Evolutionary conservation across 495 filamentous ascomycete species (phyloP).

Genomic region (Beverwykella pulmonaria): DNA sequence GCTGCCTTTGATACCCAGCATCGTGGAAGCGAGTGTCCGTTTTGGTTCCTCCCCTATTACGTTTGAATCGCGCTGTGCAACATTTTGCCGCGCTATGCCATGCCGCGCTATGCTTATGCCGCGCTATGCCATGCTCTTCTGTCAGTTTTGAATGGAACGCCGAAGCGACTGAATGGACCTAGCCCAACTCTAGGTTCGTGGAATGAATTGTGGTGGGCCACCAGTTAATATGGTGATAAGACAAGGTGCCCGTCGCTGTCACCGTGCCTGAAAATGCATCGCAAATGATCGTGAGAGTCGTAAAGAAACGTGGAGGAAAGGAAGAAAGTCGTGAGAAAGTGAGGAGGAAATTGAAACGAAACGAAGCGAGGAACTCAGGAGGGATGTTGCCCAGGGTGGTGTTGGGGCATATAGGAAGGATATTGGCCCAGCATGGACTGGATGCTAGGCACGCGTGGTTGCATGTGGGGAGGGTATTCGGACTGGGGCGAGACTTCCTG

Average conservation of each 20-base stretch:
- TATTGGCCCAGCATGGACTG: conserved; percentile 32
- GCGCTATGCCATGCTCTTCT: background rate
- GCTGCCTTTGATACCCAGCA: background rate
- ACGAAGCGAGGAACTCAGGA: background rate
- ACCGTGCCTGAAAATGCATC: background rate
- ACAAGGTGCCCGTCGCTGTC: background rate
- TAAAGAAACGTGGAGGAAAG: background rate
- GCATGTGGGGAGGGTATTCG: background rate
- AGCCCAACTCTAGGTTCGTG: conserved; percentile 27
- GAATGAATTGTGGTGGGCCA: conserved; percentile 7
- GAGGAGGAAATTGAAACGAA: background rate
- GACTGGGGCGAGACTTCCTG: background rate
- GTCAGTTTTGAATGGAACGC: conserved; percentile 13
- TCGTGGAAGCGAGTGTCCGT: conserved; percentile 21
- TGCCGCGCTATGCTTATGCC: conserved; percentile 1
- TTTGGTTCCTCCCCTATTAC: conserved; percentile 22
- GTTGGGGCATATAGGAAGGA: background rate
- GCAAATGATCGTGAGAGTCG: conserved; percentile 24
- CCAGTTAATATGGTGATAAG: background rate
- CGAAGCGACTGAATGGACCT: conserved; percentile 14
- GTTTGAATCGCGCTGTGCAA: conserved; percentile 8
- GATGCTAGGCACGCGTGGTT: conserved; percentile 35
- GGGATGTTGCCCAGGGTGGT: background rate
- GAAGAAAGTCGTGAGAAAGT: conserved; percentile 5
- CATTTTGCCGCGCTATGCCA: background rate